These are phyloP conservation scores for Linnemannia schmuckeri DNA, from an alignment of 192 early-diverging fungal genomes.

Conservation along the genomic window DNA sequence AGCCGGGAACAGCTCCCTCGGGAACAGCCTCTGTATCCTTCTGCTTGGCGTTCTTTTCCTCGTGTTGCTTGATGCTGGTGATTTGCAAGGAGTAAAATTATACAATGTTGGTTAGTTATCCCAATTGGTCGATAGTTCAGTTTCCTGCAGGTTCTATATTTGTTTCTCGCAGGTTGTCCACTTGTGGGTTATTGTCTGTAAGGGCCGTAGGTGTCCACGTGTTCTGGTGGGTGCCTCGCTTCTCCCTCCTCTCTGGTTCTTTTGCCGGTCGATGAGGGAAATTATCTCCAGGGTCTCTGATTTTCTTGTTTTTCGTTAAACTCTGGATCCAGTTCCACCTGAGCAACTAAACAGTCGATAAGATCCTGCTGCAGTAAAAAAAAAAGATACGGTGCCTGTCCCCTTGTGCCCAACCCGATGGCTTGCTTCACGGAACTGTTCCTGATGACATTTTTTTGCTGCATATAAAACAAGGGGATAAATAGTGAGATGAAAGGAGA, in stretches of 20 bases:
- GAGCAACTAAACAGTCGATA: no score
- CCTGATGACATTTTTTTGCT: not conserved
- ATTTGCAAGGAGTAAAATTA: constrained; percentile 1
- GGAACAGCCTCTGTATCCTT: constrained; percentile 92
- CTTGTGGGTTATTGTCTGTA: not conserved
- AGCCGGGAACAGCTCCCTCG: constrained; percentile 97
- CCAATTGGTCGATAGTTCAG: not conserved
- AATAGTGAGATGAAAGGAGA: not conserved
- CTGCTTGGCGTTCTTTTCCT: constrained; percentile 96
- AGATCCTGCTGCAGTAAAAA: no score
- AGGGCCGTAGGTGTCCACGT: not conserved
- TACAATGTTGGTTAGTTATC: not conserved
- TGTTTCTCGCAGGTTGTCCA: not conserved
- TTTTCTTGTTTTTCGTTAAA: no score
- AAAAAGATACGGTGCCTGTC: no score
- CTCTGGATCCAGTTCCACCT: no score
- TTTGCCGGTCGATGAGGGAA: not conserved
- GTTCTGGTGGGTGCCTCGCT: not conserved
- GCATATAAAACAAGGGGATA: not conserved
- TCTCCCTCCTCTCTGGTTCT: not conserved
- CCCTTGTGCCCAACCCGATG: not conserved
- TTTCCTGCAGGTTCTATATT: not conserved
- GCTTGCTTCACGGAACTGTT: not conserved
- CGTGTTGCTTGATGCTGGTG: constrained; percentile 93
- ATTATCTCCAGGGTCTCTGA: not conserved